These are phyloP conservation scores for Yamadazyma nakazawae DNA, from an alignment of 805 yeast species.

Conservation along the genomic window DNA sequence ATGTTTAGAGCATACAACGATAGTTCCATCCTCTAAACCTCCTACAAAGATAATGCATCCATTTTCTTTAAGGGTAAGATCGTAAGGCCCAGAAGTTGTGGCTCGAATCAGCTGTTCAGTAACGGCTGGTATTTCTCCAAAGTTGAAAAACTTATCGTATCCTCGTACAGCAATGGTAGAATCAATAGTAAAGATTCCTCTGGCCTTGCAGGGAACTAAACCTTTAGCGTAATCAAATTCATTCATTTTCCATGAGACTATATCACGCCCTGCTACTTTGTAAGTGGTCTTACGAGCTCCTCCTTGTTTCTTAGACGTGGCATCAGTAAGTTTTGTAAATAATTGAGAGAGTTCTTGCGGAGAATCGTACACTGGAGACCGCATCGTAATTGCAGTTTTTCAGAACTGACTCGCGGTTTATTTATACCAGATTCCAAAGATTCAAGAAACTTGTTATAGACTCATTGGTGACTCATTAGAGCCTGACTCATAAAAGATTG, in stretches of 20 bases:
- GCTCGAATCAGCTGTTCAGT: slow-evolving; percentile 43
- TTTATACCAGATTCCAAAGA: no score
- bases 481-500: neutral
- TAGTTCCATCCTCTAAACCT: slow-evolving; percentile 69
- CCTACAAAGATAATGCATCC: slow-evolving; percentile 89
- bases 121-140: slow-evolving; percentile 60
- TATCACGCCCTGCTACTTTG: neutral
- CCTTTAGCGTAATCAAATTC: slow-evolving; percentile 81
- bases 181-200: slow-evolving; percentile 72
- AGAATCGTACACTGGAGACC: slow-evolving; percentile 7
- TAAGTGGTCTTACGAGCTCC: slow-evolving; percentile 15
- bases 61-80: slow-evolving; percentile 80
- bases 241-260: slow-evolving; percentile 70
- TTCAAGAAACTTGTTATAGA: neutral
- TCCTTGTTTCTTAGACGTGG: slow-evolving; percentile 19
- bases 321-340: slow-evolving; percentile 17
- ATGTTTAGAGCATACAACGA: slow-evolving; percentile 88
- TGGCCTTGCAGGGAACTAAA: slow-evolving; percentile 68
- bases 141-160: slow-evolving; percentile 89
- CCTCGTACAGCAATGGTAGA: slow-evolving; percentile 71
- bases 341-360: slow-evolving; percentile 18
- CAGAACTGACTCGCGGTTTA: neutral
- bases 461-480: neutral
- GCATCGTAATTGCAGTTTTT: neutral
- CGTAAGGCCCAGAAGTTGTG: slow-evolving; percentile 70